phyloP scores from a whole-genome alignment of 2,329 filamentous ascomycete species.

The Bipolaris zeicola region DNA sequence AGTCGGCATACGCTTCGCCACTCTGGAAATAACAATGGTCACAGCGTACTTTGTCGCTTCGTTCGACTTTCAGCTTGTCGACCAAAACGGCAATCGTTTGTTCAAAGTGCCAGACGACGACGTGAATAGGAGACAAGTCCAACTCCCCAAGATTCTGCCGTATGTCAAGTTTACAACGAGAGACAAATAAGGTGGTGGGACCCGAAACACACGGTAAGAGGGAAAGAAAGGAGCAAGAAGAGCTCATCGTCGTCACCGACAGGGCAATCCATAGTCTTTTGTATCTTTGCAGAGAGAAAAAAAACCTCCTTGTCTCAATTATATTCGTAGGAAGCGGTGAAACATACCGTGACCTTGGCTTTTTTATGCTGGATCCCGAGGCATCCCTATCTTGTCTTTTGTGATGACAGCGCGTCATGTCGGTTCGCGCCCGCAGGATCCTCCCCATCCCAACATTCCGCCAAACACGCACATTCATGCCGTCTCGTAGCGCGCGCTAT shows the following conservation, averaged over 20 bases:
- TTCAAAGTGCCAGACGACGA: constrained; percentile 41
- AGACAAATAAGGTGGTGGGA: constrained; percentile 20
- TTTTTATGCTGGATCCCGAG: background rate
- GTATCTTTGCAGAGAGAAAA: too few species aligned
- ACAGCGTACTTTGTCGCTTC: constrained; percentile 51
- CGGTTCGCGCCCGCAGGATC: too few species aligned
- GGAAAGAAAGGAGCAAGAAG: background rate
- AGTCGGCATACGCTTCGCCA: background rate
- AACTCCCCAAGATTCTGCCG: constrained; percentile 47
- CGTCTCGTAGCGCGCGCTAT: too few species aligned
- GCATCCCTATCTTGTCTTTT: too few species aligned
- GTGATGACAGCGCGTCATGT: too few species aligned
- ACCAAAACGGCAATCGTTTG: constrained; percentile 47
- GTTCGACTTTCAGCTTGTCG: constrained; percentile 56
- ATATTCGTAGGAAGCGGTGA: too few species aligned
- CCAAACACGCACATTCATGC: too few species aligned
- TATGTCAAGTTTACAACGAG: constrained; percentile 49
- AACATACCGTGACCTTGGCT: background rate
- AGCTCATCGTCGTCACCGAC: background rate
- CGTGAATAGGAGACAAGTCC: constrained; percentile 48
- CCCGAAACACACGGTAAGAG: too few species aligned
- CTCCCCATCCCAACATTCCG: too few species aligned
- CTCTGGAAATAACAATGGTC: background rate
- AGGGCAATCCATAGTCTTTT: too few species aligned
- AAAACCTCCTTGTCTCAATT: too few species aligned